phyloP scores from a whole-genome alignment of 2,329 filamentous ascomycete genomes.

The Huntiella decipiens region DNA sequence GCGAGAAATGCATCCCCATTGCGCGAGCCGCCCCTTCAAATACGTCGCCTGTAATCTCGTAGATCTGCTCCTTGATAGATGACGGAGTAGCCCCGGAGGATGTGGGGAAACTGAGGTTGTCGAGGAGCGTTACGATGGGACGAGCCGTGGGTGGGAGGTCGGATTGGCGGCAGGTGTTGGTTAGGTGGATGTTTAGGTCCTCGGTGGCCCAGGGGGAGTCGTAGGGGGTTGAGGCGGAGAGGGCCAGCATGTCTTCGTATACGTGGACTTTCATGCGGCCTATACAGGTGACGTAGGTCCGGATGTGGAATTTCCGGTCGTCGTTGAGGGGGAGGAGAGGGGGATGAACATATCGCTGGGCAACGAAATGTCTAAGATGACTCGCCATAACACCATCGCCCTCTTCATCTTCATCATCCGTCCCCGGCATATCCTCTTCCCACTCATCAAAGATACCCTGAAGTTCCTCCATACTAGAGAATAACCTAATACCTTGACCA shows the following conservation, averaged over 20 bases:
- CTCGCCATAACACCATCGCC: slow-evolving; percentile 55
- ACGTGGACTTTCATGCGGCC: slow-evolving; percentile 69
- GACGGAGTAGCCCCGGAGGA: slow-evolving; percentile 30
- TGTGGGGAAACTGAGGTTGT: slow-evolving; percentile 32
- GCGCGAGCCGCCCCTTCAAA: slow-evolving; percentile 73
- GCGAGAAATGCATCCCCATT: slow-evolving; percentile 84
- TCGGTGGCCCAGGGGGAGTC: slow-evolving; percentile 35
- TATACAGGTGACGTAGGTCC: slow-evolving; percentile 71
- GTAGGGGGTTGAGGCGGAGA: slow-evolving; percentile 70
- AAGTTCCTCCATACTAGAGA: slow-evolving; percentile 70
- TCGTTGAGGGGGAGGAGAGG: slow-evolving; percentile 55
- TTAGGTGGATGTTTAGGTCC: slow-evolving; percentile 58
- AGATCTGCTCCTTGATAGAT: slow-evolving; percentile 56
- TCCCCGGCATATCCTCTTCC: slow-evolving; percentile 51
- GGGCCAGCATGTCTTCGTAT: slow-evolving; percentile 76
- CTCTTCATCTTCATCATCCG: slow-evolving; percentile 39
- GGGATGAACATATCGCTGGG: slow-evolving; percentile 83
- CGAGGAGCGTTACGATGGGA: slow-evolving; percentile 57
- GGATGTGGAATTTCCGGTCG: slow-evolving; percentile 79
- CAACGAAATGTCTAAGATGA: slow-evolving; percentile 88
- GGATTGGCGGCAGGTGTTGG: slow-evolving; percentile 84
- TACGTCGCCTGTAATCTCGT: slow-evolving; percentile 49
- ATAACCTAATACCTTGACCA: slow-evolving; percentile 80
- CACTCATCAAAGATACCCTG: slow-evolving; percentile 77
- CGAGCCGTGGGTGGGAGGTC: slow-evolving; percentile 23